A percentile compares a stretch with the other conserved stretches of the same genome.
Evolutionary conservation across 23 red algal genomes (phyloP).

Genomic region (Agarophyton chilense): DNA sequence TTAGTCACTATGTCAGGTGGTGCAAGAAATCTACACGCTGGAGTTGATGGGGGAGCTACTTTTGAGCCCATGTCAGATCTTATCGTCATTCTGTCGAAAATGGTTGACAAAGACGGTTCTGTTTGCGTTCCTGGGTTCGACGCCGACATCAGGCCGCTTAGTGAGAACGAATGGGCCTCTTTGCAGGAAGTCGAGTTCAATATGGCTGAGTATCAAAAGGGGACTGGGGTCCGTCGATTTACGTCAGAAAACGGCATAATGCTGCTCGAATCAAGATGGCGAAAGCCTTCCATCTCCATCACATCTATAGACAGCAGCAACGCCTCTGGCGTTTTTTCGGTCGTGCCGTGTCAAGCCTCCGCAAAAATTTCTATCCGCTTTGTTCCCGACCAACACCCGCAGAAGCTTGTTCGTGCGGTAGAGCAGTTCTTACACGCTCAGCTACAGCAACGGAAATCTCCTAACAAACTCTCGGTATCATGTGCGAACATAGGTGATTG

Average conservation of each 20-base stretch:
- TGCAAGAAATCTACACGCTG: constrained; percentile 83
- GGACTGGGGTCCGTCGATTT: constrained; percentile 57
- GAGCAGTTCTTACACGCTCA: constrained; percentile 66
- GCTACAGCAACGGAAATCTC: constrained; percentile 76
- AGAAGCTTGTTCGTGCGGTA: constrained; percentile 59
- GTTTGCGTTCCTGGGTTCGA: constrained; percentile 77
- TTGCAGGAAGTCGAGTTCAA: constrained; percentile 65
- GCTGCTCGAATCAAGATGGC: constrained; percentile 65
- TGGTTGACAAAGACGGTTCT: constrained; percentile 65
- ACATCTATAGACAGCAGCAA: constrained; percentile 74
- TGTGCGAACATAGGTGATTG: constrained; percentile 82
- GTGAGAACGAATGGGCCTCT: constrained; percentile 24
- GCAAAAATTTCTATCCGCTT: constrained; percentile 82
- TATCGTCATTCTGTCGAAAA: constrained; percentile 58
- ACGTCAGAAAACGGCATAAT: constrained; percentile 38
- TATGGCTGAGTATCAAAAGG: constrained; percentile 49
- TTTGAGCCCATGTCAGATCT: constrained; percentile 91
- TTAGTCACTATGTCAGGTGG: constrained; percentile 75
- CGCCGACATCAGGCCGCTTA: constrained; percentile 67
- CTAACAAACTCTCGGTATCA: constrained; percentile 63
- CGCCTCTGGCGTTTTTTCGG: constrained; percentile 57
- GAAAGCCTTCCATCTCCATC: constrained; percentile 68
- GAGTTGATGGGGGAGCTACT: constrained; percentile 85
- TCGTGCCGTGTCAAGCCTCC: constrained; percentile 64
- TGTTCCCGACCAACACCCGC: constrained; percentile 94